phyloP scores from a whole-genome alignment of 495 filamentous ascomycete species.

The Aspergillus saccharolyticus region DNA sequence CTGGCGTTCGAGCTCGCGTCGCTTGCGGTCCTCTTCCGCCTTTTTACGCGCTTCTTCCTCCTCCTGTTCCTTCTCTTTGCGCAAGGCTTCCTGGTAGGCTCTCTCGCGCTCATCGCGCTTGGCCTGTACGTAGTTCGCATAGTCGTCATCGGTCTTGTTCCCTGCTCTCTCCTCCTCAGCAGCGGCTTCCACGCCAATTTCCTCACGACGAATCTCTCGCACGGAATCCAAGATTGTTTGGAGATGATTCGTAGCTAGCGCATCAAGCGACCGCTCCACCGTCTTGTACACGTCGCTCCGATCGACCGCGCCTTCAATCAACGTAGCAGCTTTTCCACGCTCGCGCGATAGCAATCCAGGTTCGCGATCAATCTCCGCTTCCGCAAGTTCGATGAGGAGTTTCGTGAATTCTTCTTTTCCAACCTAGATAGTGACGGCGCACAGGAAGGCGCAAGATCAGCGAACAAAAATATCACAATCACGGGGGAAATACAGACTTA shows the following conservation, averaged over 20 bases:
- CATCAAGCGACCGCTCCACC: conserved; percentile 61
- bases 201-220: conserved; percentile 61
- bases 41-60: conserved; percentile 62
- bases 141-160: conserved; percentile 77
- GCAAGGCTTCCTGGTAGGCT: conserved; percentile 57
- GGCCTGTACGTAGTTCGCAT: conserved; percentile 64
- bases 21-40: conserved; percentile 60
- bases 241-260: conserved; percentile 60
- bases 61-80: conserved; percentile 56
- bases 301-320: conserved; percentile 84
- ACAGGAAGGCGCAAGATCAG: conserved; percentile 14
- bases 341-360: conserved; percentile 70
- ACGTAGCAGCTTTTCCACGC: conserved; percentile 69
- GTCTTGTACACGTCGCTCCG: conserved; percentile 75
- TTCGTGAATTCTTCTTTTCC: conserved; percentile 62
- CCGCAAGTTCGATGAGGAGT: conserved; percentile 64
- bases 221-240: conserved; percentile 60
- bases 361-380: conserved; percentile 78
- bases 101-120: conserved; percentile 60
- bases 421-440: conserved; percentile 45
- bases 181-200: conserved; percentile 71
- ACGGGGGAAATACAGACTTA: conserved; percentile 35
- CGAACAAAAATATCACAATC: conserved; percentile 5
- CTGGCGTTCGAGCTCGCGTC: conserved; percentile 57
- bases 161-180: conserved; percentile 62